A percentile compares a stretch with the other conserved stretches of the same genome.
Evolutionary conservation across 129 eudicot genomes (phyloP).

Genomic region (Oenanthe sinensis): DNA sequence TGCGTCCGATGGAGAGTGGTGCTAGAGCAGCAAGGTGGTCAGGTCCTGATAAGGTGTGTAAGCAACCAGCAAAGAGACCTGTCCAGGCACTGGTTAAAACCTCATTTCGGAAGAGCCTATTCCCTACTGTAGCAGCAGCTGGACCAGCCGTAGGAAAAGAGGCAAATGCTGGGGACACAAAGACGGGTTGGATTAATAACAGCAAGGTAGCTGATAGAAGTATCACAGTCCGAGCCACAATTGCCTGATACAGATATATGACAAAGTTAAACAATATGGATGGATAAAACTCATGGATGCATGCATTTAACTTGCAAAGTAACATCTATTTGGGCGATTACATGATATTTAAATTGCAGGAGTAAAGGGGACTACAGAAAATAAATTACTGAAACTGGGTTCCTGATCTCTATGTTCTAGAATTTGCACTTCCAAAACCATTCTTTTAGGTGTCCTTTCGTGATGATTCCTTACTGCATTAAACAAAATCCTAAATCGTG

Average conservation of each 20-base stretch:
- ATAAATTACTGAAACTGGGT: background rate
- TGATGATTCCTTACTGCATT: no score
- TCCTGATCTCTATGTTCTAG: background rate
- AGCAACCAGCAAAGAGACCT: slow-evolving; percentile 94
- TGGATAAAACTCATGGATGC: background rate
- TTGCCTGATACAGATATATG: slow-evolving; percentile 38
- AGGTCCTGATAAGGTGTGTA: slow-evolving; percentile 95
- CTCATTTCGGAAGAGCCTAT: slow-evolving; percentile 44
- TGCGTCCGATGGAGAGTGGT: slow-evolving; percentile 89
- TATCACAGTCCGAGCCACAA: slow-evolving; percentile 43
- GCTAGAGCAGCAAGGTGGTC: slow-evolving; percentile 98
- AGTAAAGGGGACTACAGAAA: background rate
- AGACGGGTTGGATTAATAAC: slow-evolving; percentile 35
- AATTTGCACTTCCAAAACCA: background rate
- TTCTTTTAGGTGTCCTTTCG: background rate
- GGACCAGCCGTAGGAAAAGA: slow-evolving; percentile 51
- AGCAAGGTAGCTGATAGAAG: slow-evolving; percentile 55
- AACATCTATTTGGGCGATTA: background rate
- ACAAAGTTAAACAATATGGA: background rate
- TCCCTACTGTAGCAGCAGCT: slow-evolving; percentile 22
- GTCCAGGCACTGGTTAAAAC: slow-evolving; percentile 91
- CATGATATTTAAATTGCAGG: background rate
- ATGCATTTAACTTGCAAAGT: background rate
- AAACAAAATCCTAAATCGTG: background rate
- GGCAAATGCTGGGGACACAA: slow-evolving; percentile 71